A percentile compares a stretch with the other conserved stretches of the same genome.
phyloP scores from a whole-genome alignment of 345 rosid species.

The Acer negundo region DNA sequence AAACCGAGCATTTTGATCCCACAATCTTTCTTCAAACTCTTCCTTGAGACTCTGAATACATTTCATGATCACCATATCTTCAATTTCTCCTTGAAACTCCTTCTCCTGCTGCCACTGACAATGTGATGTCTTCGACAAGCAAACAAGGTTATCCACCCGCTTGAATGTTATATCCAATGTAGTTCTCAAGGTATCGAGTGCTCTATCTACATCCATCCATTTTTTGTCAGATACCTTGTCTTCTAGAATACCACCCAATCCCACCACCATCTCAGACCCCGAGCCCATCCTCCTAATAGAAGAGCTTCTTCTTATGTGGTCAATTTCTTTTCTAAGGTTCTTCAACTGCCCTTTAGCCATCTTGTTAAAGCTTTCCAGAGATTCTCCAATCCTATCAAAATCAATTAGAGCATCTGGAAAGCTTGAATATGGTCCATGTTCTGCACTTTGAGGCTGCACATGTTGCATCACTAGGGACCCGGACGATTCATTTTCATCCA shows the following conservation, averaged over 20 bases:
- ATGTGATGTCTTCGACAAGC: slow-evolving; percentile 39
- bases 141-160: slow-evolving; percentile 31
- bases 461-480: slow-evolving; percentile 8
- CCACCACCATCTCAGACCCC: slow-evolving; percentile 36
- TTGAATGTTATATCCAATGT: slow-evolving; percentile 39
- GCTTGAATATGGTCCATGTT: slow-evolving; percentile 15
- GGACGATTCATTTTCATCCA: slow-evolving; percentile 30
- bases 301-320: slow-evolving; percentile 39
- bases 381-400: slow-evolving; percentile 30
- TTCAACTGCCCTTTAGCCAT: slow-evolving; percentile 50
- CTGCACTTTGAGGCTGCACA: slow-evolving; percentile 17
- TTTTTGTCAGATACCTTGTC: slow-evolving; percentile 41
- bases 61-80: slow-evolving; percentile 44
- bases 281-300: slow-evolving; percentile 37
- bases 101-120: slow-evolving; percentile 56
- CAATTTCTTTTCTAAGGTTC: slow-evolving; percentile 60
- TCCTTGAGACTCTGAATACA: slow-evolving; percentile 54
- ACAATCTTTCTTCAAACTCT: slow-evolving; percentile 51
- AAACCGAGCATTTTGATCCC: slow-evolving; percentile 42
- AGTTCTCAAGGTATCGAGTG: slow-evolving; percentile 40
- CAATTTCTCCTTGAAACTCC: slow-evolving; percentile 50
- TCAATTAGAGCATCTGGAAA: slow-evolving; percentile 23
- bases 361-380: slow-evolving; percentile 37
- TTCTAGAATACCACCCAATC: slow-evolving; percentile 44
- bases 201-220: slow-evolving; percentile 38